Evolutionary conservation across 495 filamentous ascomycete species (phyloP), one percentile per base, ranked within the genome.

Genomic region (Pseudotulostoma volvatum): DNA sequence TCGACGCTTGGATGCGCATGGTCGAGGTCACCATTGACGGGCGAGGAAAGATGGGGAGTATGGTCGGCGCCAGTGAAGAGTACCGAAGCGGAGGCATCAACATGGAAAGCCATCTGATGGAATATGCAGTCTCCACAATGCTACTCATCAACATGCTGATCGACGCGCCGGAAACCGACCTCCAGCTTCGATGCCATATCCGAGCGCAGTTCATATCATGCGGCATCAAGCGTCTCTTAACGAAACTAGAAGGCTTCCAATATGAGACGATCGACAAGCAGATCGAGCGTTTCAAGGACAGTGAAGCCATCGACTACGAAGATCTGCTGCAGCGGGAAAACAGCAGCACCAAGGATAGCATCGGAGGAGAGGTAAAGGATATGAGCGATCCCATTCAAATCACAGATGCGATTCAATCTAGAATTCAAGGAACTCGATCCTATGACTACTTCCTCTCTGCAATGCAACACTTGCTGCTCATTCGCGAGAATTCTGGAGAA

Each of bases 251-350:
- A 55, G 83, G 73, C 23, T 97, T 97, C 66, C 84, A 96, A 56
- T 97, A 96, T 59, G 92, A 97, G 45, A 72, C 92, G 41, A 93
- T 97, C 45, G 87, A 97, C 65, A 96, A 95, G 67, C 90, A 97
- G 62, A 80, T 96, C 44, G 87, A 96, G 55, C 76, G 78, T 31
- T 97, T 90, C 63, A 76, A 81, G 44, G 76, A 82, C 23, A 94
- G 95, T 56, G 90, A 94, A 52, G 86, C 84, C 23, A 92, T 95
- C 50, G 90, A 97, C 60, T 95, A 96, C 54, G 90, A 97, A 62
- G 92, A 96, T 53, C 75, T 95, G 46, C 71, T 95, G 23, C 92
- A 97, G 55, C 70, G 80, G 36, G 92, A 96, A 63, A 79, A 76
- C 45, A 84, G 75, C 49, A 90, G 82, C 52, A 81, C 88, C 55